These are phyloP conservation scores for Epichloe coenophiala DNA, from an alignment of 2,329 filamentous ascomycete species.

Conservation along the genomic window DNA sequence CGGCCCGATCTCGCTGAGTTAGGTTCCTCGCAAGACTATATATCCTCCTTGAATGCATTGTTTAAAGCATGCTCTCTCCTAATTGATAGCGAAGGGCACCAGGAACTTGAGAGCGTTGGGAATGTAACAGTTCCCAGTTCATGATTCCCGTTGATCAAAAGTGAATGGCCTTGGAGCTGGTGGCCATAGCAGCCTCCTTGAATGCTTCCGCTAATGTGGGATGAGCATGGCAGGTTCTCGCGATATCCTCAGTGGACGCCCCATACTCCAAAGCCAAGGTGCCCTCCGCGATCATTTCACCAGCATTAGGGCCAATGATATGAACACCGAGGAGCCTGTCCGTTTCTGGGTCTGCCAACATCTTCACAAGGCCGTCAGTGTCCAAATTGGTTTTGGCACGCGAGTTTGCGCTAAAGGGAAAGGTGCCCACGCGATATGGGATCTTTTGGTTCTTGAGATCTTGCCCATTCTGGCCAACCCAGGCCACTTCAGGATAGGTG, in stretches of 20 bases:
- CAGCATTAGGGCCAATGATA: constrained; percentile 90
- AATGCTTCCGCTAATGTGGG: constrained; percentile 93
- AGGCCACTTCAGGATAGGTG: constrained; percentile 95
- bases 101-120: background rate
- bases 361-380: constrained; percentile 92
- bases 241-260: constrained; percentile 87
- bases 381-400: constrained; percentile 98
- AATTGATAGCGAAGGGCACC: background rate
- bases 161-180: constrained; percentile 90
- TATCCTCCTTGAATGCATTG: background rate
- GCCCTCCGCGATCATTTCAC: constrained; percentile 98
- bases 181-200: constrained; percentile 99
- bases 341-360: constrained; percentile 90
- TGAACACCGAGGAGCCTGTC: constrained; percentile 91
- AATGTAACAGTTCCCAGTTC: background rate
- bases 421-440: constrained; percentile 84
- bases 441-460: constrained; percentile 83
- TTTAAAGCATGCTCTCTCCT: background rate
- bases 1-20: background rate
- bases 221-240: constrained; percentile 90
- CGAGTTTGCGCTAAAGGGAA: constrained; percentile 97
- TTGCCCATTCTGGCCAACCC: constrained; percentile 96
- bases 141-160: constrained; percentile 43
- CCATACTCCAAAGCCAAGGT: constrained; percentile 94
- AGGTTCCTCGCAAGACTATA: background rate